These are phyloP conservation scores for Chionographis japonica DNA, from an alignment of 106 monocot genomes.

Conservation along the genomic window DNA sequence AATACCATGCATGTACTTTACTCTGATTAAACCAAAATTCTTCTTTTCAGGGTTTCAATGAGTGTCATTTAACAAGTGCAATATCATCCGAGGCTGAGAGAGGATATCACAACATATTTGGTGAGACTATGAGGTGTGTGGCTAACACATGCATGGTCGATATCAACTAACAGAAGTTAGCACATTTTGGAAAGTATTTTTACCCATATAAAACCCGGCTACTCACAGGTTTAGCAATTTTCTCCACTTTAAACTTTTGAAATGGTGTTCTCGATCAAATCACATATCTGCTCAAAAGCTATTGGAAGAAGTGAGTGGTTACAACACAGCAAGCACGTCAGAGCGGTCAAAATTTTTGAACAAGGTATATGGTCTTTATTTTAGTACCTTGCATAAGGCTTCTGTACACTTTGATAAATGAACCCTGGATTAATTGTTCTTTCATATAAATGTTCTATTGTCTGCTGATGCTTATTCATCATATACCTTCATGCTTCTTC, in stretches of 20 bases:
- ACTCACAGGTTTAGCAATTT: constrained; percentile 40
- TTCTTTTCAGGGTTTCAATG: constrained; percentile 25
- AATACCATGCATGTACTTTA: too few relatives aligned
- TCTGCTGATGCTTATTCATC: too few relatives aligned
- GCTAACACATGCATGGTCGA: background rate
- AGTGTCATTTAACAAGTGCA: constrained; percentile 22
- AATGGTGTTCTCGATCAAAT: constrained; percentile 32
- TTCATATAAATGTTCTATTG: too few relatives aligned
- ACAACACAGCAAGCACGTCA: constrained; percentile 13
- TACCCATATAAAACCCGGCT: background rate
- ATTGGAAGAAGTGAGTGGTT: constrained; percentile 25
- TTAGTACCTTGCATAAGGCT: too few relatives aligned
- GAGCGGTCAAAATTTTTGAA: constrained; percentile 39
- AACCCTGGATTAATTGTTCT: too few relatives aligned
- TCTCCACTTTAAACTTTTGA: constrained; percentile 26
- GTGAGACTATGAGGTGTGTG: constrained; percentile 34
- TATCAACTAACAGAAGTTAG: background rate
- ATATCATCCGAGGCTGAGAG: constrained; percentile 29
- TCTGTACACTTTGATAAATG: background rate
- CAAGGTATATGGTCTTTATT: constrained; percentile 22
- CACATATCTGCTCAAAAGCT: constrained; percentile 25
- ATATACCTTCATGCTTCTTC: too few relatives aligned
- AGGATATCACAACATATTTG: constrained; percentile 23
- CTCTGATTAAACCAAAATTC: too few relatives aligned
- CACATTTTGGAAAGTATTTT: background rate